Evolutionary conservation across 2,329 filamentous ascomycete species (phyloP).

Genomic region (Fusarium praegraminearum): DNA sequence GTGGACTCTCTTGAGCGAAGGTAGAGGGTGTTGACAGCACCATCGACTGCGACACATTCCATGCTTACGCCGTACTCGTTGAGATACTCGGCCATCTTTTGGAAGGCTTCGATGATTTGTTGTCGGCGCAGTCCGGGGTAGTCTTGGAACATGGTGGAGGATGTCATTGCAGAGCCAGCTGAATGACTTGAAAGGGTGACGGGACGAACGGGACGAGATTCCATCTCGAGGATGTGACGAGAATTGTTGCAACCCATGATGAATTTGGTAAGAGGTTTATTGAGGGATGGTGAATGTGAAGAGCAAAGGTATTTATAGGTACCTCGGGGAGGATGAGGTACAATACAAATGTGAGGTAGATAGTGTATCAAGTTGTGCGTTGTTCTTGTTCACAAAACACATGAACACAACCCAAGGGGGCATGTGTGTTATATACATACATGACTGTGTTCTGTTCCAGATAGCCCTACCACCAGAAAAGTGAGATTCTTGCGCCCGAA

Average conservation of each 20-base stretch:
- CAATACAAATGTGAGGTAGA: conserved; percentile 8
- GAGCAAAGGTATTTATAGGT: background rate
- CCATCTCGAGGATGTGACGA: conserved; percentile 34
- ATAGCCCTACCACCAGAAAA: conserved; percentile 11
- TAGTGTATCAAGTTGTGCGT: conserved; percentile 5
- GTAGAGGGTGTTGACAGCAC: conserved; percentile 42
- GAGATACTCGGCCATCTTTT: conserved; percentile 40
- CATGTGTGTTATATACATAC: conserved; percentile 22
- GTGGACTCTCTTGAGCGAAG: conserved; percentile 36
- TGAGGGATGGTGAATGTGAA: background rate
- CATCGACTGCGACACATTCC: conserved; percentile 34
- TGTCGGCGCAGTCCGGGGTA: conserved; percentile 24
- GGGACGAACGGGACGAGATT: conserved; percentile 35
- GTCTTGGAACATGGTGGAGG: conserved; percentile 35
- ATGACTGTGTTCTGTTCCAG: background rate
- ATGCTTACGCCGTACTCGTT: conserved; percentile 30
- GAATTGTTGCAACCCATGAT: conserved; percentile 41
- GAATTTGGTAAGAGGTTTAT: conserved; percentile 1
- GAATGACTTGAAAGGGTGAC: conserved; percentile 36
- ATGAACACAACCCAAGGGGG: conserved; percentile 25
- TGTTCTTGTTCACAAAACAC: conserved; percentile 11
- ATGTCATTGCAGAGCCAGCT: conserved; percentile 32
- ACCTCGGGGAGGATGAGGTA: background rate
- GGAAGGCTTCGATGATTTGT: conserved; percentile 34
- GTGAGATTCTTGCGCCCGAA: conserved; percentile 8